Evolutionary conservation across 148 eudicot species (phyloP), one percentile per base, ranked within the genome.

Genomic region (Talinum fruticosum): DNA sequence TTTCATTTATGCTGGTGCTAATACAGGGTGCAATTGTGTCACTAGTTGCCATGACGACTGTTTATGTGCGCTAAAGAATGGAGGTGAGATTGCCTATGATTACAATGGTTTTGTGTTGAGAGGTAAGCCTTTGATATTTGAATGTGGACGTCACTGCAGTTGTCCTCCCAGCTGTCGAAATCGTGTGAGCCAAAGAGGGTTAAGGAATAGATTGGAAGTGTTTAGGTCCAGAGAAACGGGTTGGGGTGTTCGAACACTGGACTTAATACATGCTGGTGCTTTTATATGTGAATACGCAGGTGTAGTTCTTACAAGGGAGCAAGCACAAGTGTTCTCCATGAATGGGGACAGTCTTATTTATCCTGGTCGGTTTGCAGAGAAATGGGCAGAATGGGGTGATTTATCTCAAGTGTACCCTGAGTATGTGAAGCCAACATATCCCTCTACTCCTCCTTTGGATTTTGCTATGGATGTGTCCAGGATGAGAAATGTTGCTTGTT

Each of bases 371-470:
- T 94, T 94, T 74, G 79, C 89, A 35, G 86, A 86, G 26, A 89
- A 87, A 51, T 94, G 97, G 97, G 74, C 83, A 36, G 93, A 94
- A 82, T 92, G 97, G 98, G 98, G 98, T 30, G 86, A 94, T 85
- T 70, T 94, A 54, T 84, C 97, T 2, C 79, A 79, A 68, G 73
- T 92, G 59, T 90, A 81, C 73, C 64, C 89, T 0, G 89, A 88
- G 47, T 92, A 89, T 85, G 86, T 86, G 73, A 79, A 77, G 69
- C 97, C 97, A 28, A 38, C 88, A 2, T 76, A 82, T 76, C 97
- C 95, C 14, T 81, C 90, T 26, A 78, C 88, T 75, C 98, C 8
- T 41, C 47, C 47, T 41, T 14, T 41, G 47, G 47, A 41, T 41
- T 41, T 41, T 14, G 47, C 47, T 41, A 83, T 94, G 89, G 97